These are phyloP conservation scores for Acrocalymma vagum DNA, from an alignment of 2,329 filamentous ascomycete genomes.

Conservation along the genomic window DNA sequence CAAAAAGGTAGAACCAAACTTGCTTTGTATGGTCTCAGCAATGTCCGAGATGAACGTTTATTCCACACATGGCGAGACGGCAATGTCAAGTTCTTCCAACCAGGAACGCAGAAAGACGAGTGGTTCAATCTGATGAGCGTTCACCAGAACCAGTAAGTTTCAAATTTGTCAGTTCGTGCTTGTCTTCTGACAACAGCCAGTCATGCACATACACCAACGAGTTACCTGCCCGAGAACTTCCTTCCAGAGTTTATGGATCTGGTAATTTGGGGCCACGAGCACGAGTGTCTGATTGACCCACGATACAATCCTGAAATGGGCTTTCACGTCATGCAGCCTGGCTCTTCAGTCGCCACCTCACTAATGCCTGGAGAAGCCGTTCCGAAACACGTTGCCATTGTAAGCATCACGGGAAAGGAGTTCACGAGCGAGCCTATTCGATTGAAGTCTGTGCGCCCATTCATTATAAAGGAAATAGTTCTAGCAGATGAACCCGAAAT, in stretches of 20 bases:
- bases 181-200: conserved; percentile 20
- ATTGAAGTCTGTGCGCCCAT: conserved; percentile 88
- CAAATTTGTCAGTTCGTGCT: conserved; percentile 33
- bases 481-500: conserved; percentile 80
- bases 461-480: conserved; percentile 84
- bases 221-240: conserved; percentile 94
- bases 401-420: conserved; percentile 83
- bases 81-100: conserved; percentile 92
- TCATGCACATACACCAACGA: conserved; percentile 86
- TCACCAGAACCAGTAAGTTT: conserved; percentile 99
- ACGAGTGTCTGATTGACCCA: conserved; percentile 93
- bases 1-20: conserved; percentile 95
- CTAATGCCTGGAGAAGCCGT: conserved; percentile 89
- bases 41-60: conserved; percentile 93
- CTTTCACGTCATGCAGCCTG: conserved; percentile 97
- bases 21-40: conserved; percentile 92
- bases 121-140: conserved; percentile 98
- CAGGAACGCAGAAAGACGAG: conserved; percentile 79
- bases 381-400: conserved; percentile 86
- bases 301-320: conserved; percentile 82
- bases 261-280: conserved; percentile 96
- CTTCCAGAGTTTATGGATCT: conserved; percentile 91
- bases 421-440: conserved; percentile 83
- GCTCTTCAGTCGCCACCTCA: conserved; percentile 94
- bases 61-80: conserved; percentile 93